These are phyloP conservation scores for Aspergillus sparsus DNA, from an alignment of 495 filamentous ascomycete species.

Conservation along the genomic window DNA sequence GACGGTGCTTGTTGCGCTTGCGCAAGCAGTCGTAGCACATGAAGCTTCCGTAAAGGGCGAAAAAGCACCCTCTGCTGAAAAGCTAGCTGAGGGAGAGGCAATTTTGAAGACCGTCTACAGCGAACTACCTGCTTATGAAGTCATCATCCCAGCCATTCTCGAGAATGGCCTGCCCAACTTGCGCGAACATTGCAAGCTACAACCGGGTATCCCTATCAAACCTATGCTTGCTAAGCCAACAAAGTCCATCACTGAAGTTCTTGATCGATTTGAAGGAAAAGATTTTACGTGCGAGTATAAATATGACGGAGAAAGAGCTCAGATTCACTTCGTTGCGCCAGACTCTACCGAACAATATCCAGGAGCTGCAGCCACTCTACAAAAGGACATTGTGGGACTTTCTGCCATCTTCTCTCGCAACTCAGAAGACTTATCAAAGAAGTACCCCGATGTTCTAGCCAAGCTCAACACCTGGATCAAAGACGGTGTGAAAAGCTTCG, in stretches of 20 bases:
- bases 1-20: slow-evolving; percentile 83
- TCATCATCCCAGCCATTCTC: slow-evolving; percentile 87
- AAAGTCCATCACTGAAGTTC: slow-evolving; percentile 97
- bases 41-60: slow-evolving; percentile 67
- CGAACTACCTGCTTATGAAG: slow-evolving; percentile 92
- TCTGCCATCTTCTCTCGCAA: slow-evolving; percentile 95
- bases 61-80: slow-evolving; percentile 67
- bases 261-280: slow-evolving; percentile 94
- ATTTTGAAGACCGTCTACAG: slow-evolving; percentile 91
- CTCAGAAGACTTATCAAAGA: slow-evolving; percentile 93
- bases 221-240: slow-evolving; percentile 99
- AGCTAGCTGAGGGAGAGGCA: slow-evolving; percentile 79
- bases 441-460: slow-evolving; percentile 91
- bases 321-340: slow-evolving; percentile 95
- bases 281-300: slow-evolving; percentile 99
- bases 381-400: slow-evolving; percentile 62
- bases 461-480: slow-evolving; percentile 91
- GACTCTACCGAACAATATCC: slow-evolving; percentile 67
- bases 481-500: slow-evolving; percentile 84
- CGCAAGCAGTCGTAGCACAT: slow-evolving; percentile 83
- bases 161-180: slow-evolving; percentile 82
- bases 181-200: slow-evolving; percentile 82
- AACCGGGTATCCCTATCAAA: slow-evolving; percentile 92
- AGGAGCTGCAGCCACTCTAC: slow-evolving; percentile 43
- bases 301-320: slow-evolving; percentile 94